Base-by-base conservation (phyloP, 805 yeast genomes). In the Metschnikowia peoriensis region DNA sequence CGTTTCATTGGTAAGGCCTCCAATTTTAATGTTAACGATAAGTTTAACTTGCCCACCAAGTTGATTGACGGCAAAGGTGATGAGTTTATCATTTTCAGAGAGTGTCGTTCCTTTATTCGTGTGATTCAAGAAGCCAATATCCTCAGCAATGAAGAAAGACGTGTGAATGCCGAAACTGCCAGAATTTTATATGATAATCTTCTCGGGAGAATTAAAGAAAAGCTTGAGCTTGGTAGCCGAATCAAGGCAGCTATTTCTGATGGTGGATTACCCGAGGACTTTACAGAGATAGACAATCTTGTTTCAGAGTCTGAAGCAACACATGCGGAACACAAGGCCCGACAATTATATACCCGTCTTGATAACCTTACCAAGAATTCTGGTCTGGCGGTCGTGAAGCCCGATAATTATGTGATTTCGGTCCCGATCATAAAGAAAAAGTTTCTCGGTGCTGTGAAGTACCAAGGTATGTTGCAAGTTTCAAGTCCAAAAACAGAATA, bases 1-100 rank as follows among this genome's bases (percentile, higher is more conserved):
- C 66, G 77, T 56, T 66, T 75, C 35, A 69, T 75, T 35, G 78
- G 78, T 7, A 70, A 64, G 34, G 75, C 77, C 0, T 63, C 69
- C 28, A 73, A 70, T 38, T 72, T 71, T 56, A 59, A 66, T 28
- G 70, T 61, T 14, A 58, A 57, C 6, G 56, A 51, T 9, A 54
- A 54, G 69, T 67, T 67, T 15, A 56, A 65, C 40, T 66, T 66
- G 52, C 73, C 71, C 49, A 73, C 76, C 5, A 64, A 61, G 41
- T 60, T 72, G 54, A 65, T 69, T n/a, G 67, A 66, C 51, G 47
- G 61, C 17, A 61, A 50, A 32, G 76, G 76, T 56, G 76, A 73
- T 51, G 78, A 74, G 59, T 73, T 65, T 54, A 66, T 72, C 28
- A 72, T 73, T 34, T 62, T 73, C 45, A 72, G 71, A 55, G 73